phyloP scores from a whole-genome alignment of 2,329 filamentous ascomycete species.

The Xylaria sp. region DNA sequence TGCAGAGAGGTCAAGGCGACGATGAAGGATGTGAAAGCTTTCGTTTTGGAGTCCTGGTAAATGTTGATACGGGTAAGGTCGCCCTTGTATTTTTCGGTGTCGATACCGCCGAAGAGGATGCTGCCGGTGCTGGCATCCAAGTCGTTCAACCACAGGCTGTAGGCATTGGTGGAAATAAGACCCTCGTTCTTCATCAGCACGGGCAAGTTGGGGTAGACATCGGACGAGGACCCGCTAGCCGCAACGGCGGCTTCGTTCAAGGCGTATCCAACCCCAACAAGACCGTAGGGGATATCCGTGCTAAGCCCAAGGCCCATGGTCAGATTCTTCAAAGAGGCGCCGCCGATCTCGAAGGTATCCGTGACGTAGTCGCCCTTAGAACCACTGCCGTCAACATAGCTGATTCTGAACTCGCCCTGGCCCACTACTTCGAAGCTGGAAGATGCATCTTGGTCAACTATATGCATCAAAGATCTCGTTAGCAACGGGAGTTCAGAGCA shows the following conservation, averaged over 20 bases:
- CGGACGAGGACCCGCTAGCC: slow-evolving; percentile 28
- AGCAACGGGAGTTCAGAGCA: slow-evolving; percentile 15
- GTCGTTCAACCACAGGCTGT: slow-evolving; percentile 71
- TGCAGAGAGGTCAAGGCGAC: slow-evolving; percentile 52
- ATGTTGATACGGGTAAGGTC: slow-evolving; percentile 64
- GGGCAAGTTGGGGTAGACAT: slow-evolving; percentile 62
- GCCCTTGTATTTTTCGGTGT: slow-evolving; percentile 72
- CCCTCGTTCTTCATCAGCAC: slow-evolving; percentile 64
- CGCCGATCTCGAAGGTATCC: slow-evolving; percentile 59
- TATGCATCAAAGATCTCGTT: slow-evolving; percentile 9
- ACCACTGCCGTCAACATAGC: slow-evolving; percentile 63
- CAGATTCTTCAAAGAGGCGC: slow-evolving; percentile 53
- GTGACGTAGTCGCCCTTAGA: slow-evolving; percentile 61
- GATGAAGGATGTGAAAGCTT: slow-evolving; percentile 48
- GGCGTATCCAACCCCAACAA: slow-evolving; percentile 64
- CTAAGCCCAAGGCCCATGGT: slow-evolving; percentile 60
- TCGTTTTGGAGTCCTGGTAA: slow-evolving; percentile 45
- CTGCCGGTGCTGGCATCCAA: slow-evolving; percentile 64
- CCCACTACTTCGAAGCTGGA: slow-evolving; percentile 49
- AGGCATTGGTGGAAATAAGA: slow-evolving; percentile 67
- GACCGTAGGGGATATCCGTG: slow-evolving; percentile 59
- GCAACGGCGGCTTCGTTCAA: slow-evolving; percentile 54
- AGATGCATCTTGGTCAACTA: slow-evolving; percentile 52
- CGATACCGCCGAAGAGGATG: slow-evolving; percentile 80
- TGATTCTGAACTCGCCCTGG: slow-evolving; percentile 55